phyloP scores from a whole-genome alignment of 2,329 filamentous ascomycete genomes.

The Fusarium aywerte region DNA sequence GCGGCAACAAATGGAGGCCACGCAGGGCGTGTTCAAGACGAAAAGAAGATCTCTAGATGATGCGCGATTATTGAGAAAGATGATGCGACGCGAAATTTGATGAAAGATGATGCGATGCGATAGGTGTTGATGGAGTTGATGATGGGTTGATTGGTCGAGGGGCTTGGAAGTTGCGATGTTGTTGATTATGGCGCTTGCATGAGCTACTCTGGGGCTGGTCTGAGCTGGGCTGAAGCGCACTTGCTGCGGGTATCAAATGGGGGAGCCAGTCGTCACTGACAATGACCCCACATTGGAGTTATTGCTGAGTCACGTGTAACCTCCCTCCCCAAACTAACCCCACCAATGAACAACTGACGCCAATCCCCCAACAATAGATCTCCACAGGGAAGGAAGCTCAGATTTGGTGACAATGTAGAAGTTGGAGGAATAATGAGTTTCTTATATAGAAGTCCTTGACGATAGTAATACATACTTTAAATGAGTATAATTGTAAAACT shows the following conservation, averaged over 20 bases:
- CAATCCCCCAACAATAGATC: constrained; percentile 6
- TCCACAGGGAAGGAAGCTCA: background rate
- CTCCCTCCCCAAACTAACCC: background rate
- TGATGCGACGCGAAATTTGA: constrained; percentile 46
- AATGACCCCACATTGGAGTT: constrained; percentile 9
- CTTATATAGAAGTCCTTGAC: background rate
- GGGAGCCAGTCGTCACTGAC: constrained; percentile 24
- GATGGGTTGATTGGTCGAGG: constrained; percentile 39
- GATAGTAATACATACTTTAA: too few species aligned
- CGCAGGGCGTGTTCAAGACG: constrained; percentile 29
- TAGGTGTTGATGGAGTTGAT: constrained; percentile 45
- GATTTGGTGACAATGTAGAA: constrained; percentile 2
- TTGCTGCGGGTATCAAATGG: constrained; percentile 28
- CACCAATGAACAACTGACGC: constrained; percentile 7
- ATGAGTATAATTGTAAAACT: background rate
- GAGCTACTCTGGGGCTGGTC: constrained; percentile 18
- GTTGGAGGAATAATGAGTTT: background rate
- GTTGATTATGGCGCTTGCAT: constrained; percentile 41
- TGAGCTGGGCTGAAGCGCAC: constrained; percentile 10
- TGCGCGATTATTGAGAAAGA: constrained; percentile 29
- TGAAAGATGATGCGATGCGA: constrained; percentile 43
- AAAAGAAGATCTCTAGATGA: constrained; percentile 23
- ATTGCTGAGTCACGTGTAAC: constrained; percentile 7
- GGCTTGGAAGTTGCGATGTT: constrained; percentile 42
- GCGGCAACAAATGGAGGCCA: constrained; percentile 27